phyloP scores from a whole-genome alignment of 192 early-diverging fungal genomes.

The Physocladia obscura region DNA sequence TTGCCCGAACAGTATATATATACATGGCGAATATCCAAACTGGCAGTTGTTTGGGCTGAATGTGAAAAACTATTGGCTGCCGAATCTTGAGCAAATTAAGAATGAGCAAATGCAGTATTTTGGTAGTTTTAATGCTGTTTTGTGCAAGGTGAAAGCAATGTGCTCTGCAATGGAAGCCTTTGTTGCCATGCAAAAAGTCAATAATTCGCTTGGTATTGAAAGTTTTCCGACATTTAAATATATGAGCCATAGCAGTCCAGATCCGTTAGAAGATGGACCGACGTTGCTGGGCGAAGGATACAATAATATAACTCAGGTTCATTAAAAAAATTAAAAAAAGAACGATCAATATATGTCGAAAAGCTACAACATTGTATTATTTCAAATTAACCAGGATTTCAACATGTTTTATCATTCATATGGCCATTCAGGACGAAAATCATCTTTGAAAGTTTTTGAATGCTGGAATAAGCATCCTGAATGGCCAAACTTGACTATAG shows the following conservation, averaged over 20 bases:
- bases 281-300: too few species aligned
- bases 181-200: background rate
- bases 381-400: constrained; percentile 10
- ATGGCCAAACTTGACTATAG: constrained; percentile 5
- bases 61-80: background rate
- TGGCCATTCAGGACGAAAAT: background rate
- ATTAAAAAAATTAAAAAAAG: too few species aligned
- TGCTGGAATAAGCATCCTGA: constrained; percentile 11
- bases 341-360: too few species aligned
- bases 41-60: background rate
- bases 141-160: constrained; percentile 1
- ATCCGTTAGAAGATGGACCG: too few species aligned
- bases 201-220: too few species aligned
- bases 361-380: too few species aligned
- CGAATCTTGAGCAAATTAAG: constrained; percentile 22
- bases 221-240: background rate
- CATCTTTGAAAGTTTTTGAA: background rate
- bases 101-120: constrained; percentile 8
- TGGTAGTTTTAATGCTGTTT: background rate
- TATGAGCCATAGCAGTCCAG: constrained; percentile 12
- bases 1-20: constrained; percentile 7
- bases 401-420: constrained; percentile 22
- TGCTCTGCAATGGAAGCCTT: background rate
- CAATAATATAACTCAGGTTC: too few species aligned
- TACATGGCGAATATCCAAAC: constrained; percentile 18